These are phyloP conservation scores for Pythium dissimile DNA, from an alignment of 352 stramenopile genomes.

Conservation along the genomic window DNA sequence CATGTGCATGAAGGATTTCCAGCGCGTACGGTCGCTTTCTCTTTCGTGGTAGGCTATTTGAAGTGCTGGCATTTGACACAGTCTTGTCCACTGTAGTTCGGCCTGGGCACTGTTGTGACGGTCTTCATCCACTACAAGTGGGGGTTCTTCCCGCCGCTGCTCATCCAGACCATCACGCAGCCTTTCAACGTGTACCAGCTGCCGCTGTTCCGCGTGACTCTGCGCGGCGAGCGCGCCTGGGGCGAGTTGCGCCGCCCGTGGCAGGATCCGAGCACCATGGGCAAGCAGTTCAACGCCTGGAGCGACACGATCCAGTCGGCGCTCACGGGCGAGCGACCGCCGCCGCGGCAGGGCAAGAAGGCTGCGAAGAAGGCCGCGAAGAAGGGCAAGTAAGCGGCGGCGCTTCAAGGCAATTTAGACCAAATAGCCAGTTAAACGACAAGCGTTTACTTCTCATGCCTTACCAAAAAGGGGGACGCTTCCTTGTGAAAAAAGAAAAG, in stretches of 20 bases:
- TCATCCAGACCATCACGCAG: constrained; percentile 81
- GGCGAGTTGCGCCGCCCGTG: constrained; percentile 75
- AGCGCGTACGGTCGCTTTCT: constrained; percentile 38
- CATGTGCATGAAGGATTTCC: constrained; percentile 63
- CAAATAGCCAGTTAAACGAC: too few relatives aligned
- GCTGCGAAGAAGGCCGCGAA: constrained; percentile 54
- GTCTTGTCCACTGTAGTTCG: too few relatives aligned
- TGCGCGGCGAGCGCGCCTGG: constrained; percentile 66
- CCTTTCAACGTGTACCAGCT: constrained; percentile 70
- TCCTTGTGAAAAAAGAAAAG: too few relatives aligned
- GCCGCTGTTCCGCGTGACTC: constrained; percentile 58
- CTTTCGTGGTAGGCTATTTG: too few relatives aligned
- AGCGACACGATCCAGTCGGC: constrained; percentile 78
- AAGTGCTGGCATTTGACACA: too few relatives aligned
- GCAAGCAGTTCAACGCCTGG: constrained; percentile 66
- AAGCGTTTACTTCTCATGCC: too few relatives aligned
- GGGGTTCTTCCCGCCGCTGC: constrained; percentile 76
- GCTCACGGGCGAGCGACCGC: constrained; percentile 42
- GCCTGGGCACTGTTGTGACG: constrained; percentile 57
- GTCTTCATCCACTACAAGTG: constrained; percentile 76
- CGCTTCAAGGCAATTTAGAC: too few relatives aligned
- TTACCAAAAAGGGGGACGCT: too few relatives aligned
- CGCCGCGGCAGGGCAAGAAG: constrained; percentile 60
- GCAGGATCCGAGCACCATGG: constrained; percentile 59
- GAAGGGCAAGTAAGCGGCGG: constrained; percentile 61